phyloP scores from a whole-genome alignment of 2,329 filamentous ascomycete genomes.

The Epichloe bromicola region DNA sequence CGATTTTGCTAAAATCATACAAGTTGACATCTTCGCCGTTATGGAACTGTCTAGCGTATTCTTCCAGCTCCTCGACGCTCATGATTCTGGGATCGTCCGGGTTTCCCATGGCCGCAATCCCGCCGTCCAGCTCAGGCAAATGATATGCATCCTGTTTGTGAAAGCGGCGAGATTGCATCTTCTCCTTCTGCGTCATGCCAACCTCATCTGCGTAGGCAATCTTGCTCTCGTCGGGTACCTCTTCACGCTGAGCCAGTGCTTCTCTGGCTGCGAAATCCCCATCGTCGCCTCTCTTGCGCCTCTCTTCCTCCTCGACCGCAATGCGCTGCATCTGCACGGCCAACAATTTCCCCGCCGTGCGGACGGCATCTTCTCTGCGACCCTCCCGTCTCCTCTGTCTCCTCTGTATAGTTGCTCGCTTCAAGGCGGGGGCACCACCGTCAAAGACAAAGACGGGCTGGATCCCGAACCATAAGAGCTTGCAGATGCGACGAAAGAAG shows the following conservation, averaged over 20 bases:
- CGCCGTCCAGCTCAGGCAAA: conserved; percentile 70
- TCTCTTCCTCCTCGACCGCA: conserved; percentile 72
- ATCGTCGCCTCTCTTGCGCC: conserved; percentile 37
- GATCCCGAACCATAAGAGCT: conserved; percentile 91
- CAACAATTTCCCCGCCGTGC: conserved; percentile 81
- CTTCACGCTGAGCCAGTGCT: conserved; percentile 44
- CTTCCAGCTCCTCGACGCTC: conserved; percentile 86
- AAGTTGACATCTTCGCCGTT: conserved; percentile 80
- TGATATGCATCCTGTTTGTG: conserved; percentile 92
- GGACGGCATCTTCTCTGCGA: conserved; percentile 78
- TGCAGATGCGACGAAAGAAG: conserved; percentile 97
- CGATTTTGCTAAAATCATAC: conserved; percentile 97
- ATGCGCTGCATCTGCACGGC: conserved; percentile 87
- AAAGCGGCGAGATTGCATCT: conserved; percentile 62
- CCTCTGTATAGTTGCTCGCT: conserved; percentile 75
- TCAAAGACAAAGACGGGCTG: conserved; percentile 97
- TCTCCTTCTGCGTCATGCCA: conserved; percentile 66
- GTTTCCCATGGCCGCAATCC: conserved; percentile 73
- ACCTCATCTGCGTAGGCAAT: conserved; percentile 87
- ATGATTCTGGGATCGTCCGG: conserved; percentile 92
- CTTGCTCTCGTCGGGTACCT: conserved; percentile 51
- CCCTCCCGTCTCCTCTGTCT: conserved; percentile 75
- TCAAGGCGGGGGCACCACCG: conserved; percentile 80
- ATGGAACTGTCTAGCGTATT: conserved; percentile 87
- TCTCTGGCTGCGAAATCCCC: conserved; percentile 26